Percentiles rank a stretch among this genome's conserved stretches.
Evolutionary conservation across 352 stramenopile species (phyloP).

Genomic region (Phytophthora fragariaefolia): DNA sequence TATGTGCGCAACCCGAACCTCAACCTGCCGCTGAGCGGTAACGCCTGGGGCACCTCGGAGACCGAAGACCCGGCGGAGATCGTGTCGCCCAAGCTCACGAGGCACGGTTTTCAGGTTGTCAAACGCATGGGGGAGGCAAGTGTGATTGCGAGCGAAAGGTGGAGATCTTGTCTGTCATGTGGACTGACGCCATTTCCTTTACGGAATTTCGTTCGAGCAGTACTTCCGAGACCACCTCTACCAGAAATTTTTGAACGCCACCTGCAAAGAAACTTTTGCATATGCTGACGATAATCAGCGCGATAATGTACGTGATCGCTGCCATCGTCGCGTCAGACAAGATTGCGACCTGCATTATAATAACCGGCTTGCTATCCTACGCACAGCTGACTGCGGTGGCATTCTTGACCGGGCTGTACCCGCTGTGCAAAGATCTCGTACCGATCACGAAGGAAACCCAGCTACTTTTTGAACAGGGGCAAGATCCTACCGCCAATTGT

Average conservation of each 20-base stretch:
- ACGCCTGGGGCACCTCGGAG: constrained; percentile 74
- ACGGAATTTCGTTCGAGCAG: constrained; percentile 35
- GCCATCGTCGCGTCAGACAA: too few relatives aligned
- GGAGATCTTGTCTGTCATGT: constrained; percentile 5
- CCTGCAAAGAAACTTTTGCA: constrained; percentile 64
- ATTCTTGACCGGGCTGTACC: constrained; percentile 65
- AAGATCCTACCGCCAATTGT: constrained; percentile 70
- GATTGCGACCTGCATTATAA: neutral
- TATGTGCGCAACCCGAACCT: constrained; percentile 73
- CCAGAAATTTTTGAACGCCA: constrained; percentile 57
- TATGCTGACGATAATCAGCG: constrained; percentile 80
- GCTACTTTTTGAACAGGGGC: constrained; percentile 77
- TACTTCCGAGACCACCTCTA: constrained; percentile 81
- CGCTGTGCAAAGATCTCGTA: constrained; percentile 56
- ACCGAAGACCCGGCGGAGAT: constrained; percentile 63
- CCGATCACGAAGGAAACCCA: constrained; percentile 64
- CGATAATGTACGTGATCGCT: constrained; percentile 54
- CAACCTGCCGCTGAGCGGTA: constrained; percentile 56
- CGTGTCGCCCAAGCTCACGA: constrained; percentile 83
- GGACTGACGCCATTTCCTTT: constrained; percentile 9
- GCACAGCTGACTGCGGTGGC: constrained; percentile 64
- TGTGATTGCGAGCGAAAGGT: neutral
- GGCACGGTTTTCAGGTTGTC: constrained; percentile 69
- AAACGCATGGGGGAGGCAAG: constrained; percentile 70
- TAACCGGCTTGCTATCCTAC: neutral